A percentile compares a stretch with the other conserved stretches of the same genome.
Evolutionary conservation across 176 grass and related monocot genomes (phyloP).

Genomic region (Oryza officinalis): DNA sequence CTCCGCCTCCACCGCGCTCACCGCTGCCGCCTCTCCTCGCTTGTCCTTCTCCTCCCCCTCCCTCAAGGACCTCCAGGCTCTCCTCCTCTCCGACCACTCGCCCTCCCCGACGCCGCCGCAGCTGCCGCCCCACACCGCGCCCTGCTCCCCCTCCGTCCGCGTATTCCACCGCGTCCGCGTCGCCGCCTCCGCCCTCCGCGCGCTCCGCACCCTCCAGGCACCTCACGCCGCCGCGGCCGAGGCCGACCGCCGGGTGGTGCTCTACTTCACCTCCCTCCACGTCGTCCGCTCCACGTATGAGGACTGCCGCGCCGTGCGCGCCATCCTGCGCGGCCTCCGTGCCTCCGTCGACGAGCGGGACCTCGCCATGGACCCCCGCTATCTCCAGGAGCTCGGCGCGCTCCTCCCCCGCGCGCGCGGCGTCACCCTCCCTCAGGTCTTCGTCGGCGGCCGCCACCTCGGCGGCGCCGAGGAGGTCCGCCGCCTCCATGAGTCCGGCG

Average conservation of each 20-base stretch:
- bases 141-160: conserved; percentile 43
- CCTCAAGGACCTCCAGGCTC: conserved; percentile 67
- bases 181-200: conserved; percentile 55
- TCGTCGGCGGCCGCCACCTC: conserved; percentile 67
- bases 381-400: conserved; percentile 55
- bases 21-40: conserved; percentile 38
- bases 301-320: conserved; percentile 62
- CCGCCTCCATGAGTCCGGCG: conserved; percentile 68
- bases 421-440: conserved; percentile 63
- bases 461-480: conserved; percentile 64
- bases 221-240: conserved; percentile 21
- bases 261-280: conserved; percentile 78
- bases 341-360: conserved; percentile 71
- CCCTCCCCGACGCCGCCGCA: conserved; percentile 1
- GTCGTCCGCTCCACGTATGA: conserved; percentile 61
- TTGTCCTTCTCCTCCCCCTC: conserved; percentile 58
- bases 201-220: conserved; percentile 46
- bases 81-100: conserved; percentile 44
- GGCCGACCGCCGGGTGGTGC: conserved; percentile 58
- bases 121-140: background rate
- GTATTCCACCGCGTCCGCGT: conserved; percentile 59
- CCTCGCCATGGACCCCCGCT: conserved; percentile 69
- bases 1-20: conserved; percentile 28
- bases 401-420: conserved; percentile 44
- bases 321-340: conserved; percentile 66